Conservation (phyloP, 192 early-diverging fungal species). For the Fimicolochytrium jonesii region DNA sequence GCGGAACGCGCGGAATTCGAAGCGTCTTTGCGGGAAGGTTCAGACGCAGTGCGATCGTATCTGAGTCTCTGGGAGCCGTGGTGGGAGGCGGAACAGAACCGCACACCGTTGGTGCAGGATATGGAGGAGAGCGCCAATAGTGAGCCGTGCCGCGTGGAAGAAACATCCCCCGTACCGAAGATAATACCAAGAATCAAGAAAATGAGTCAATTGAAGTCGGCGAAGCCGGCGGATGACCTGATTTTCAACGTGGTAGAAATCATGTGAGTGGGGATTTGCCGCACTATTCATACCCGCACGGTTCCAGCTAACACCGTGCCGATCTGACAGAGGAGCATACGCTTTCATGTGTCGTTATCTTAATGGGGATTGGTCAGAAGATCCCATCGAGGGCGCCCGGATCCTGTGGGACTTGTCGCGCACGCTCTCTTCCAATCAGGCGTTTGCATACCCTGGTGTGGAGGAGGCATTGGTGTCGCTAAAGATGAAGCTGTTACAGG, state of each 20-base stretch:
- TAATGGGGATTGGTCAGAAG: slow-evolving; percentile 26
- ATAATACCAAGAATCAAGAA: slow-evolving; percentile 1
- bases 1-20: slow-evolving; percentile 50
- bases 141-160: too few species aligned
- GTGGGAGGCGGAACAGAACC: slow-evolving; percentile 1
- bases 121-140: background rate
- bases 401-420: slow-evolving; percentile 20
- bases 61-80: slow-evolving; percentile 20
- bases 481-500: slow-evolving; percentile 11
- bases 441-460: slow-evolving; percentile 13
- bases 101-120: background rate
- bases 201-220: background rate
- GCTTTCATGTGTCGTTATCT: slow-evolving; percentile 23
- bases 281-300: background rate
- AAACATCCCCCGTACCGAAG: background rate
- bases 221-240: background rate
- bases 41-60: background rate
- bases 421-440: slow-evolving; percentile 12
- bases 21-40: slow-evolving; percentile 26
- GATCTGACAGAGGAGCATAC: slow-evolving; percentile 4
- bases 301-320: background rate
- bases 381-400: slow-evolving; percentile 8
- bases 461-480: slow-evolving; percentile 8
- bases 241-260: slow-evolving; percentile 24
- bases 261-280: slow-evolving; percentile 1